Base-by-base conservation (phyloP, 2,329 filamentous ascomycete genomes). In the Cladosporium sp. region DNA sequence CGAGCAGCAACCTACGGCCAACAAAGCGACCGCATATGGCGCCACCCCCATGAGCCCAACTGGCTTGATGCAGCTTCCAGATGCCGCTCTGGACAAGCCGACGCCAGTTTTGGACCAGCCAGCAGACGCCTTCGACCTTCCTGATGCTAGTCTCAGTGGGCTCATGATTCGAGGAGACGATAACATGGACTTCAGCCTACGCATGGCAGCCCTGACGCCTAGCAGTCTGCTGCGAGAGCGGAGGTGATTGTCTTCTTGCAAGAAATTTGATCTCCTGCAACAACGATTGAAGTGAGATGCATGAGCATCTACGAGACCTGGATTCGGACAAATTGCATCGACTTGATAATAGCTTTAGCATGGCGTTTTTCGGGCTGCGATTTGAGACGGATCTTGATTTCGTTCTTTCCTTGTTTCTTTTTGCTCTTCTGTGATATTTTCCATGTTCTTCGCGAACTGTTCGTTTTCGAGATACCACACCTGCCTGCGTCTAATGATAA, bases 11-110 rank as follows among this genome's bases (percentile, higher is more conserved):
- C 13, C 13, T 7, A 19, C 22, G 30, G 4, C 30, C 4, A 30
- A 43, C 9, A 12, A 9, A 8, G 25, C 22, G 13, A 30, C 32
- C 13, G 36, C 25, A 2, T 32, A 38, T 15, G 39, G 40, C 3
- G 11, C 41, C 3, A 33, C 32, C 16, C 48, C 48, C 7, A 50
- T 50, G 48, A 50, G 38, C n/a, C 48, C 48, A 5, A 43, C 48
- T 2, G 41, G 39, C 36, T n/a, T 50, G 19, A 18, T 43, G 9
- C 39, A 50, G 19, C 29, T 50, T 4, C 48, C 48, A 4, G 48
- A 43, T 22, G 39, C 48, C 15, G 48, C 48, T 8, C 43, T 50
- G 48, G 40, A 43, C 13, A 43, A 43, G 5, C 13, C 39, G 1
- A 43, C 39, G 7, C 18, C 48, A 5, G 48, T 43, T 33, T 38